Evolutionary conservation across 2,329 filamentous ascomycete species (phyloP).

Genomic region (Nemania abortiva): DNA sequence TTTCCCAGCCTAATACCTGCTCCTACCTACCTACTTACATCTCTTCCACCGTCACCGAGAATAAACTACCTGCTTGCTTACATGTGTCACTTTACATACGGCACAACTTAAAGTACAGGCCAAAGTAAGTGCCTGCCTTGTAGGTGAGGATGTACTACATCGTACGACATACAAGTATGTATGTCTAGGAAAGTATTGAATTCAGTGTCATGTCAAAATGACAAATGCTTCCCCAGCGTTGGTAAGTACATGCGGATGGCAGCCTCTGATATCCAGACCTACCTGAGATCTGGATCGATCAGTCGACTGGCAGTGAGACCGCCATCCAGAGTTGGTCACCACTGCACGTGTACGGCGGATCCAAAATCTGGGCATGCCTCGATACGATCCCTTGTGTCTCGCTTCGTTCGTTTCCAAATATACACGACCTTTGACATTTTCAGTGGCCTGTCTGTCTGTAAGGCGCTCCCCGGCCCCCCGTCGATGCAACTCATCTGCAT

Average conservation of each 20-base stretch:
- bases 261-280: background rate
- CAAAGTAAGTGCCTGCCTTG: background rate
- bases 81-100: background rate
- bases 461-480: constrained; percentile 6
- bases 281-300: constrained; percentile 2
- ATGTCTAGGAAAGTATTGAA: constrained; percentile 2
- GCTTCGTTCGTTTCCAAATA: constrained; percentile 29
- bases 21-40: constrained; percentile 1
- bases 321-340: constrained; percentile 14
- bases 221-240: background rate
- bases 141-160: constrained; percentile 2
- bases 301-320: constrained; percentile 2
- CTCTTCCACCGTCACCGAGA: no score
- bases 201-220: constrained; percentile 1
- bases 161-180: background rate
- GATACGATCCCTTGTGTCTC: constrained; percentile 21
- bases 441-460: constrained; percentile 12
- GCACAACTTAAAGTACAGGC: no score
- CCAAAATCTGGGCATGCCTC: constrained; percentile 8
- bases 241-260: constrained; percentile 8
- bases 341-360: constrained; percentile 27
- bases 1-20: constrained; percentile 13
- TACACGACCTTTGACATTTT: constrained; percentile 9
- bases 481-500: constrained; percentile 40
- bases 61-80: background rate